phyloP scores from a whole-genome alignment of 768 basidiomycete species.

The Amanita fuliginea region DNA sequence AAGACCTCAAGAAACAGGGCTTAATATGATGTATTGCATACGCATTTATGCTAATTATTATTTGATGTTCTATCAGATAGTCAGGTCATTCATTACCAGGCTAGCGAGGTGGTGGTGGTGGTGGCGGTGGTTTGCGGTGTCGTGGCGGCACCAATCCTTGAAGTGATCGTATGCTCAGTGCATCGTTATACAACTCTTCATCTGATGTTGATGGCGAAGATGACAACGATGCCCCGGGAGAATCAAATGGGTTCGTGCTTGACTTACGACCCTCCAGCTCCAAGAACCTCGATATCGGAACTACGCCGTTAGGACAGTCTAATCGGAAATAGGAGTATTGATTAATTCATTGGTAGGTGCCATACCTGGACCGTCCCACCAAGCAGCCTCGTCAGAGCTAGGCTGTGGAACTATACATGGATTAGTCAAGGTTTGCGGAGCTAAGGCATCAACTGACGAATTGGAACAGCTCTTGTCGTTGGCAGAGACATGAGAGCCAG shows the following conservation, averaged over 20 bases:
- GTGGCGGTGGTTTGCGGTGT: slow-evolving; percentile 24
- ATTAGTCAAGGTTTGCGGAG: neutral
- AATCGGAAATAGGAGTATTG: slow-evolving; percentile 2
- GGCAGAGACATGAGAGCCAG: slow-evolving; percentile 47
- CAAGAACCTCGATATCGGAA: slow-evolving; percentile 30
- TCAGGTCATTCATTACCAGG: neutral
- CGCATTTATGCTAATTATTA: slow-evolving; percentile 9
- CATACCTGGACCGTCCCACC: slow-evolving; percentile 72
- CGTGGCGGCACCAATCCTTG: slow-evolving; percentile 47
- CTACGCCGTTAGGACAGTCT: slow-evolving; percentile 52
- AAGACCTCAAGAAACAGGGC: slow-evolving; percentile 93
- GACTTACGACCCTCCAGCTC: slow-evolving; percentile 14
- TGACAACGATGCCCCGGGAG: slow-evolving; percentile 47
- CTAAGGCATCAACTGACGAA: slow-evolving; percentile 22
- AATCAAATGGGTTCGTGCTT: slow-evolving; percentile 63
- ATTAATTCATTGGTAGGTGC: slow-evolving; percentile 7
- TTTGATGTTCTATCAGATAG: neutral
- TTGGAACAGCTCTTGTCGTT: slow-evolving; percentile 24
- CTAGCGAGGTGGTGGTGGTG: slow-evolving; percentile 31
- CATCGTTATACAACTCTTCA: slow-evolving; percentile 73
- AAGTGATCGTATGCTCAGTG: slow-evolving; percentile 58
- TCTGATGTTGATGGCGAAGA: slow-evolving; percentile 78
- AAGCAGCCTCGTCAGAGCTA: slow-evolving; percentile 62
- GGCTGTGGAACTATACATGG: slow-evolving; percentile 63
- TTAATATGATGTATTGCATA: slow-evolving; percentile 40